Conservation (phyloP, 768 basidiomycete genomes). For the Lactarius sp. region DNA sequence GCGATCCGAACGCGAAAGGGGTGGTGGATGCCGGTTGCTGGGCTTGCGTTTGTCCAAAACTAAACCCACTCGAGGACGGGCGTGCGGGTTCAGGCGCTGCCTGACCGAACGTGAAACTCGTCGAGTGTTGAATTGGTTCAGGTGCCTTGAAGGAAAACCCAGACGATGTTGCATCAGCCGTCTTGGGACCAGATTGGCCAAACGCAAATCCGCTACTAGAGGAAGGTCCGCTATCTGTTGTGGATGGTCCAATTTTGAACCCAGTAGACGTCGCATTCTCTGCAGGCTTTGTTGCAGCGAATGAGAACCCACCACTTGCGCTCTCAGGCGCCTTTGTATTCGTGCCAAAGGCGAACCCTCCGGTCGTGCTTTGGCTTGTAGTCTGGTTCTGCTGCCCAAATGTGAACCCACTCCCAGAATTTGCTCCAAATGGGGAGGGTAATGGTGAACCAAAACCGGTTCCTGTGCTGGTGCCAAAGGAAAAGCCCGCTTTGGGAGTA, state of each 20-base stretch:
- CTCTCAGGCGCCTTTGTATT: conserved; percentile 31
- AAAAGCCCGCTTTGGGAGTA: conserved; percentile 17
- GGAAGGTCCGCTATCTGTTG: conserved; percentile 14
- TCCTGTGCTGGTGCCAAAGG: conserved; percentile 12
- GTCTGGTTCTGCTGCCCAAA: conserved; percentile 37
- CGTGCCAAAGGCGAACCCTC: conserved; percentile 45
- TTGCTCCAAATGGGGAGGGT: conserved; percentile 22
- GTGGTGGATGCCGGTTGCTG: conserved; percentile 29
- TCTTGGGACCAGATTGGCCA: conserved; percentile 17
- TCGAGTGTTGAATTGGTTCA: conserved; percentile 28
- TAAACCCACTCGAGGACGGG: conserved; percentile 32
- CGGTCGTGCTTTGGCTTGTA: conserved; percentile 31
- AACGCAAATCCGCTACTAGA: conserved; percentile 19
- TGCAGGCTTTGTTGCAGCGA: conserved; percentile 16
- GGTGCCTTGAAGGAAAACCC: conserved; percentile 21
- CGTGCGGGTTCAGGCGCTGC: conserved; percentile 34
- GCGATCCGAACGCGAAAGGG: conserved; percentile 30
- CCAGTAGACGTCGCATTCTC: conserved; percentile 15
- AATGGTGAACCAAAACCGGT: conserved; percentile 13
- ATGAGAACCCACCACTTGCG: conserved; percentile 37
- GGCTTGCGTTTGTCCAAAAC: conserved; percentile 31
- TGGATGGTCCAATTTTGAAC: conserved; percentile 13
- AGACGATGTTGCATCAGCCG: conserved; percentile 19
- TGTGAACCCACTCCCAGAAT: conserved; percentile 33
- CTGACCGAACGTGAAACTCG: conserved; percentile 21